Evolutionary conservation across 2,329 filamentous ascomycete genomes (phyloP), one percentile per base, ranked within the genome.

Genomic region (Colletotrichum echinochloae): DNA sequence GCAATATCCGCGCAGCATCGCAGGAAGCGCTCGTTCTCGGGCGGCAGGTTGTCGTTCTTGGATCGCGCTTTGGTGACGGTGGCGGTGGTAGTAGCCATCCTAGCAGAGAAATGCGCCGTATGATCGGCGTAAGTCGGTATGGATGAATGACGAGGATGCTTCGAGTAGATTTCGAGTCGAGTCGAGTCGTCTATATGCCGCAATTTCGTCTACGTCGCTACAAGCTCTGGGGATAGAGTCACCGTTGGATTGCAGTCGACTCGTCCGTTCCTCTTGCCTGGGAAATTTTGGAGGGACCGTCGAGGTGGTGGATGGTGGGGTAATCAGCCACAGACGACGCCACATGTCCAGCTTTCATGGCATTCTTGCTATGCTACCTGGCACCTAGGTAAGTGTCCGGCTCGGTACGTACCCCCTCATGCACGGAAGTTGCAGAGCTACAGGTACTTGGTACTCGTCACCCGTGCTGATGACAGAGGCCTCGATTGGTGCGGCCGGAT

Each of bases 1-100:
- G 95, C 95, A 77, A 99, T 95, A 76, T 99, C 97, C 73, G 95
- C 95, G 81, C 97, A 99, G 76, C 94, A 96, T 80, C 94, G 90
- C 81, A 98, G 89, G 80, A 93, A 98, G 62, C 96, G 91, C 83
- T 99, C 96, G 82, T 95, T 97, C 82, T 99, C 96, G 33, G 96
- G 94, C 2, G 94, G 89, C 16, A 97, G 87, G 75, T 95, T 94
- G 76, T 89, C 81, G 77, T 87, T 92, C 81, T 94, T 96, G 76
- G 90, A 92, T 78, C 89, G 85, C 49, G 89, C 85, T 72, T 85
- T 83, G 72, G 81, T 85, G 73, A 80, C 76, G 33, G 82, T 84
- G 56, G 91, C 91, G 85, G 94, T 94, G 72, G 79, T 82, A 63
- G 82, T 84, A 60, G 79, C 80, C 82, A 83, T 84, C 65, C 59